Evolutionary conservation across 208 protist species (phyloP), one percentile per base, ranked within the genome.

Genomic region (Novymonas esmeraldas): DNA sequence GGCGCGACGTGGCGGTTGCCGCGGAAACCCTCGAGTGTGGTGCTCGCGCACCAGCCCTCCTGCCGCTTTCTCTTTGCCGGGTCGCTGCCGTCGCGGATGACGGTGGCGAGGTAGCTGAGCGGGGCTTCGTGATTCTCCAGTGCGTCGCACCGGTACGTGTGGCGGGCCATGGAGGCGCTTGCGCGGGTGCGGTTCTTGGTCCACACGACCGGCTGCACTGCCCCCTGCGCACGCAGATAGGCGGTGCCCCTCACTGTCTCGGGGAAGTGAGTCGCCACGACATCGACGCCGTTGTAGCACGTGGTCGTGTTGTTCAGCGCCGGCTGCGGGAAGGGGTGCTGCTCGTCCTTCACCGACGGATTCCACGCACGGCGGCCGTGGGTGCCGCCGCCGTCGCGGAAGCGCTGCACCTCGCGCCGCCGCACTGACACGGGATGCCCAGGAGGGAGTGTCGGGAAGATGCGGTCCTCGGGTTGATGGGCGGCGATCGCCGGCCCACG

Each of bases 281-380:
- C 67, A n/a, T 93, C 81, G 1, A 88, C 87, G 33, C 81, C 87
- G 52, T 85, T 75, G 78, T 85, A 90, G 24, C 70, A 62, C 11
- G 76, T 48, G 26, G 65, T 82, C 10, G 82, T 81, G 83, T 90
- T 66, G 50, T 71, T 82, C 10, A 84, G 63, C 0, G 87, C 77
- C 0, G 68, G 79, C 72, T 92, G 54, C 6, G 90, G 90, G 52
- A 95, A 95, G n/a, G 79, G 82, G 63, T 93, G 87, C 18, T 58
- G 76, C 73, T 92, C 85, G 41, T 93, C 87, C 31, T 64, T 54
- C 9, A 73, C 78, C 1, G 90, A 90, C 5, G 73, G 56, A 60
- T 95, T 89, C 83, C 86, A 95, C 0, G 76, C 79, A 13, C 79
- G 83, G 13, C 69, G 66, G 39, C 76, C 60, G 20, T 65, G 45